A percentile compares a stretch with the other conserved stretches of the same genome.
phyloP scores from a whole-genome alignment of 192 early-diverging fungal species.

The Lunasporangiospora selenospora region DNA sequence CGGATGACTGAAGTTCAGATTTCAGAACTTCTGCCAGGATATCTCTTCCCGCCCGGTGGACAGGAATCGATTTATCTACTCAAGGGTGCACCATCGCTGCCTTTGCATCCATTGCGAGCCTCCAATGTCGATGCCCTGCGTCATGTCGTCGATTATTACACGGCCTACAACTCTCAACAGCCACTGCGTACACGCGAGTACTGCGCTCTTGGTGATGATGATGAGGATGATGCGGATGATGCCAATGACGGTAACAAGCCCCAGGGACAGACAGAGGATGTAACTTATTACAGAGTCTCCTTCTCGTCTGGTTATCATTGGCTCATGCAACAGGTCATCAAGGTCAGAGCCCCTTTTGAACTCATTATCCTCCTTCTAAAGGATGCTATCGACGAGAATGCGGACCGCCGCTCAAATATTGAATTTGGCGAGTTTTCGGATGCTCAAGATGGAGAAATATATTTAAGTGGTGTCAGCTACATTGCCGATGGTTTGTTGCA shows the following conservation, averaged over 20 bases:
- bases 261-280: slow-evolving; percentile 6
- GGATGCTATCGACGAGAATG: slow-evolving; percentile 39
- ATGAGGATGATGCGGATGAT: not conserved
- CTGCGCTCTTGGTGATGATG: slow-evolving; percentile 25
- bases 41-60: slow-evolving; percentile 41
- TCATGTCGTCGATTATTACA: slow-evolving; percentile 42
- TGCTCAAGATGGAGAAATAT: slow-evolving; percentile 24
- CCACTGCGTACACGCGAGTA: slow-evolving; percentile 36
- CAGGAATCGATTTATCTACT: slow-evolving; percentile 47
- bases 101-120: slow-evolving; percentile 39
- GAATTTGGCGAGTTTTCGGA: slow-evolving; percentile 42
- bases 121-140: slow-evolving; percentile 41
- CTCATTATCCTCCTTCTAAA: slow-evolving; percentile 37
- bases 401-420: slow-evolving; percentile 27
- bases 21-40: slow-evolving; percentile 29
- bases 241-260: not conserved
- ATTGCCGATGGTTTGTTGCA: slow-evolving; percentile 41
- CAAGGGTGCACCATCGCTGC: slow-evolving; percentile 38
- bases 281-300: slow-evolving; percentile 28
- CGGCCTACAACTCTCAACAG: slow-evolving; percentile 36
- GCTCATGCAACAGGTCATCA: slow-evolving; percentile 44
- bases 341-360: slow-evolving; percentile 42
- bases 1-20: slow-evolving; percentile 41
- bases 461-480: slow-evolving; percentile 37
- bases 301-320: slow-evolving; percentile 37